phyloP scores from a whole-genome alignment of 257 asterid genomes.

The Scutellaria minor region DNA sequence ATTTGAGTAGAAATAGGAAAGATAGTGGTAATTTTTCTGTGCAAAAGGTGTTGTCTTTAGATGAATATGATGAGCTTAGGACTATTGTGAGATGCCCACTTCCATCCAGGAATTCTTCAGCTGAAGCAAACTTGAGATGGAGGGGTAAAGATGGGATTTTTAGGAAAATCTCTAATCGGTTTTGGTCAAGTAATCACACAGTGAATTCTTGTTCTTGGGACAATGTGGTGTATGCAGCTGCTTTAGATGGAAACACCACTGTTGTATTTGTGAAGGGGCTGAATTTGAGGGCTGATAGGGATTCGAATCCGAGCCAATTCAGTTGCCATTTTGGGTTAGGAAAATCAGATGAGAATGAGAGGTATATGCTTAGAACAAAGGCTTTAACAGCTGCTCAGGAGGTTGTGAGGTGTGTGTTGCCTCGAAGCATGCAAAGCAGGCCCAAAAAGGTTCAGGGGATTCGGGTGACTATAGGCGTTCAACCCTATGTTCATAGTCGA shows the following conservation, averaged over 20 bases:
- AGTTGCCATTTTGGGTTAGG: conserved; percentile 80
- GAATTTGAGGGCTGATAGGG: conserved; percentile 72
- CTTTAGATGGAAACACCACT: conserved; percentile 65
- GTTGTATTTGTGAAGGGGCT: conserved; percentile 92
- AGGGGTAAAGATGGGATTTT: conserved; percentile 35
- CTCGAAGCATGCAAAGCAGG: conserved; percentile 49
- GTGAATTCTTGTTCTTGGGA: conserved; percentile 72
- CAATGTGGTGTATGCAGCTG: conserved; percentile 68
- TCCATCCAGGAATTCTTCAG: conserved; percentile 62
- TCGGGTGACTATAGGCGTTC: conserved; percentile 65
- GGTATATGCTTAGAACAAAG: conserved; percentile 49
- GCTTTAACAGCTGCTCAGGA: conserved; percentile 95
- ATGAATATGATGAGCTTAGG: conserved; percentile 73
- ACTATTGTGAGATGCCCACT: conserved; percentile 73
- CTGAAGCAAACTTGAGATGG: conserved; percentile 49
- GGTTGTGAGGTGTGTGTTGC: conserved; percentile 79
- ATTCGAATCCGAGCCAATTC: conserved; percentile 67
- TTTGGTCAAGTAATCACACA: conserved; percentile 40
- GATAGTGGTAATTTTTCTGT: conserved; percentile 35
- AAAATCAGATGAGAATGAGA: conserved; percentile 38
- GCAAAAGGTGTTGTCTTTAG: conserved; percentile 57
- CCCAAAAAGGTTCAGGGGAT: conserved; percentile 56
- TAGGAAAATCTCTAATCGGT: conserved; percentile 26
- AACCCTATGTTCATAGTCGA: conserved; percentile 37
- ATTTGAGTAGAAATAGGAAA: conserved; percentile 10